Percentiles rank a stretch among this genome's conserved stretches.
These are phyloP conservation scores for Agrocybe pediades DNA, from an alignment of 768 basidiomycete species.

Conservation along the genomic window DNA sequence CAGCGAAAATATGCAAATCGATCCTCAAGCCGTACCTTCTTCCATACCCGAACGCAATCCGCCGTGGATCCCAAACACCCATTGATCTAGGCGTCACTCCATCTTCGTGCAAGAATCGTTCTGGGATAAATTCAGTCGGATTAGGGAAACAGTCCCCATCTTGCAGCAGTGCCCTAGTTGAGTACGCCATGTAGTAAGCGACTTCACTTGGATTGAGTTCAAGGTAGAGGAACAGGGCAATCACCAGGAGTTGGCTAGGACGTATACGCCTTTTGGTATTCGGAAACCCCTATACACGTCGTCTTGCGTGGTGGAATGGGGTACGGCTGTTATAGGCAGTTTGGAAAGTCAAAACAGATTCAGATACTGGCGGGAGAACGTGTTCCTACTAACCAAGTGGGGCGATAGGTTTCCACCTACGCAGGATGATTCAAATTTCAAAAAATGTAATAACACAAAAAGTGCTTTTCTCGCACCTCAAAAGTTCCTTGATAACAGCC, in stretches of 20 bases:
- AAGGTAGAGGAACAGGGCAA: background rate
- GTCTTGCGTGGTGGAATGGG: conserved; percentile 36
- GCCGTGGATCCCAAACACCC: conserved; percentile 1
- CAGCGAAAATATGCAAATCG: too few relatives aligned
- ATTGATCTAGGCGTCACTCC: too few relatives aligned
- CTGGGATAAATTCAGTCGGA: conserved; percentile 43
- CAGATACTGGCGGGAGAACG: background rate
- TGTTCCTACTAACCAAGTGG: conserved; percentile 32
- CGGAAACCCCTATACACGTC: conserved; percentile 46
- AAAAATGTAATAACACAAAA: background rate
- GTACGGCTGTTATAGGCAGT: conserved; percentile 22
- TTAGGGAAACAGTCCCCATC: conserved; percentile 34
- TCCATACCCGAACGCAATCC: conserved; percentile 9
- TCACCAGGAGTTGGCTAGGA: conserved; percentile 37
- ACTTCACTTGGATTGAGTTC: background rate
- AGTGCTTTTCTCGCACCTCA: conserved; percentile 17
- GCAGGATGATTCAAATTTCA: background rate
- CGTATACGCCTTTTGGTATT: conserved; percentile 43
- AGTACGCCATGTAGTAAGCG: background rate
- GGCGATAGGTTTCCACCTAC: conserved; percentile 30
- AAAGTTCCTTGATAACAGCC: conserved; percentile 36
- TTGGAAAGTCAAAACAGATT: background rate
- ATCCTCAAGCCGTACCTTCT: conserved; percentile 2
- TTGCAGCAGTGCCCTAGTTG: conserved; percentile 32
- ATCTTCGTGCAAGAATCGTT: conserved; percentile 32